phyloP scores from a whole-genome alignment of 2,329 filamentous ascomycete genomes.

The Diaporthe vexans region DNA sequence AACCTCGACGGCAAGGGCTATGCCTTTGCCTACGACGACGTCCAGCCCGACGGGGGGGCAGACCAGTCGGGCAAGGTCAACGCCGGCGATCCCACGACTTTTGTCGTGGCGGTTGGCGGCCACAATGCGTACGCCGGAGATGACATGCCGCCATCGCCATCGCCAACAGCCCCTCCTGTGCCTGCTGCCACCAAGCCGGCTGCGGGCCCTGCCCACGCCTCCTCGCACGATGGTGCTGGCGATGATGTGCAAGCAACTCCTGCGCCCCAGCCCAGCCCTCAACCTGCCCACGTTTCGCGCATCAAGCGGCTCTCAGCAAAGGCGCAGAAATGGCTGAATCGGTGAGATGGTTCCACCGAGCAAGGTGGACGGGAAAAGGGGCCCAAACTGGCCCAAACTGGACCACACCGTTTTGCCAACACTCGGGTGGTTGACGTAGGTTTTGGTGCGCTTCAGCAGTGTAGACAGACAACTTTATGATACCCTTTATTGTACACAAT shows the following conservation, averaged over 20 bases:
- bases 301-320: slow-evolving; percentile 34
- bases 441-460: slow-evolving; percentile 11
- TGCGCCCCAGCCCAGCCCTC: background rate
- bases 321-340: slow-evolving; percentile 39
- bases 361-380: too few species aligned
- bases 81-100: slow-evolving; percentile 62
- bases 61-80: slow-evolving; percentile 71
- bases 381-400: too few species aligned
- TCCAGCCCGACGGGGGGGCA: slow-evolving; percentile 62
- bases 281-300: slow-evolving; percentile 17
- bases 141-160: slow-evolving; percentile 18
- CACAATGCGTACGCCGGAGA: slow-evolving; percentile 47
- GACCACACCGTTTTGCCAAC: background rate
- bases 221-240: background rate
- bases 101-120: slow-evolving; percentile 67
- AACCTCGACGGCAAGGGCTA: slow-evolving; percentile 70
- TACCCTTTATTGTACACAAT: background rate
- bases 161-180: too few species aligned
- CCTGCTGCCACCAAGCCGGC: too few species aligned
- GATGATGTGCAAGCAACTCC: background rate
- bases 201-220: background rate
- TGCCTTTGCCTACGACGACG: slow-evolving; percentile 74
- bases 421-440: background rate
- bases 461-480: background rate
- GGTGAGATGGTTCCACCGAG: background rate